Evolutionary conservation across 2,329 filamentous ascomycete species (phyloP).

Genomic region (Penicillium vulpinum): DNA sequence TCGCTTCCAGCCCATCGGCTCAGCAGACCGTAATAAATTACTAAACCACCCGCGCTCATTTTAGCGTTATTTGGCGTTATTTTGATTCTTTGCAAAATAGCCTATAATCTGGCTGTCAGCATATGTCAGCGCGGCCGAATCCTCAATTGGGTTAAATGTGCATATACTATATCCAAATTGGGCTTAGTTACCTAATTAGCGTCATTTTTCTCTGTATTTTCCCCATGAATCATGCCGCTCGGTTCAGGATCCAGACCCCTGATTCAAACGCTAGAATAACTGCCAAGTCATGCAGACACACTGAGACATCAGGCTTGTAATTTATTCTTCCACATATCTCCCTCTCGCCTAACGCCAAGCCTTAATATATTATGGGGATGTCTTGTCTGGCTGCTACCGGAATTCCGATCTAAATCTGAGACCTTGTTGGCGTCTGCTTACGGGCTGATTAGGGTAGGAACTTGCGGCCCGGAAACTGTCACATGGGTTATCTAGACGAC

Average conservation of each 20-base stretch:
- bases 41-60: background rate
- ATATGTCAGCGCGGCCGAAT: background rate
- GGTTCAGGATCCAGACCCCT: background rate
- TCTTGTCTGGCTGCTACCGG: background rate
- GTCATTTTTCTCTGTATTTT: too few relatives aligned
- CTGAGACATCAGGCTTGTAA: background rate
- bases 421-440: background rate
- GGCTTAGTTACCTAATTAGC: background rate
- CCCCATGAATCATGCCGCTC: background rate
- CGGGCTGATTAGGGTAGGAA: background rate
- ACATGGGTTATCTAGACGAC: background rate
- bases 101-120: constrained; percentile 10
- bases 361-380: too few relatives aligned
- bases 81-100: background rate
- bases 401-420: background rate
- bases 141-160: background rate
- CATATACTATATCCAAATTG: background rate
- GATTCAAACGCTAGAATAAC: background rate
- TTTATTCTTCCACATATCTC: background rate
- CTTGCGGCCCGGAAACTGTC: background rate
- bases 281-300: background rate
- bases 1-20: background rate
- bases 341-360: background rate
- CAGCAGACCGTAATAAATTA: background rate
- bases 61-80: background rate